Evolutionary conservation across 176 grass and related monocot species (phyloP), one percentile per base, ranked within the genome.

Genomic region (sorghum (Sorghum bicolor)): DNA sequence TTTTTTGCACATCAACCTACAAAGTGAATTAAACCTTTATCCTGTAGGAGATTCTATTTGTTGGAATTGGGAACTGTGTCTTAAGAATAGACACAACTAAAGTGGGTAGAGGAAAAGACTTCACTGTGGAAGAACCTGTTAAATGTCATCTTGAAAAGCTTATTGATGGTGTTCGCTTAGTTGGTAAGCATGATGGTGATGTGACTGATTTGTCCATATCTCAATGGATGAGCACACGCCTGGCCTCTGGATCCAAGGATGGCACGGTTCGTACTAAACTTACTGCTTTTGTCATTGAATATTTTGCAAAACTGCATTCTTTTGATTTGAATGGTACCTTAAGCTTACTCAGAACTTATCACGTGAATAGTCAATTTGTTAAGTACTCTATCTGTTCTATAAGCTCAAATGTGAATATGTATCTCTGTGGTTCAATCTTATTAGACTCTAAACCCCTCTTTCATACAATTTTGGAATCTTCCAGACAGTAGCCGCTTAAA

Each of bases 151-250:
- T 99, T 64, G 97, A 96, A 24, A 95, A 96, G 81, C 86, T 90
- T 67, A 75, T 85, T 62, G 97, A 99, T 76, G 97, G 97, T 70
- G 87, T 99, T 34, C 86, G 89, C 26, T 70, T 89, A 80, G 89
- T 99, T 85, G 97, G 97, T 72, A 94, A 91, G 70, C 93, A 99
- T 83, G 97, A 96, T 72, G 91, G 78, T 39, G 89, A 99, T 67
- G 80, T 96, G 75, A 96, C 93, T 26, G 93, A 95, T 90, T 81
- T 99, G 53, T 96, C 97, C 29, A 94, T 99, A 83, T 99, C 93
- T 77, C 97, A 99, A 85, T 99, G 97, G 97, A 99, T 99, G 97
- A 95, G 86, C 48, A 99, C 93, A 8, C 93, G 97, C 60, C 78
- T 99, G 32, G 97, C 89, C 68, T 99, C 97, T 48, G 89, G 91